These are phyloP conservation scores for Diversispora epigaea DNA, from an alignment of 192 early-diverging fungal species.

Conservation along the genomic window DNA sequence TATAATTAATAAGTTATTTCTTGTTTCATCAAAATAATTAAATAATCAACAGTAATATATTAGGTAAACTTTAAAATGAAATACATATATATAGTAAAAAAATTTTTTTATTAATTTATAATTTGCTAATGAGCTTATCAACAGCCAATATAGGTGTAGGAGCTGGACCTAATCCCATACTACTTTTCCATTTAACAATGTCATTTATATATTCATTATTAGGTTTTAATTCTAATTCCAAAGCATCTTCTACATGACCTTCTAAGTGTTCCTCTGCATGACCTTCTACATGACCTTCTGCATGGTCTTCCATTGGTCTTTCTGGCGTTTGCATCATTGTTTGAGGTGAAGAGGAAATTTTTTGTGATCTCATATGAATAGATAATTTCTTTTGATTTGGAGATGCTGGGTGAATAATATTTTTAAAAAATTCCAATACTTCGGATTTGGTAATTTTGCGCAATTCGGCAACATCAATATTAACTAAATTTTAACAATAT, in stretches of 20 bases:
- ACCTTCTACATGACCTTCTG: not conserved
- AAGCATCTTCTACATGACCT: conserved; percentile 11
- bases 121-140: not conserved
- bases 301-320: not conserved
- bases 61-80: no score
- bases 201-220: conserved; percentile 44
- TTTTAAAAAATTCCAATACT: conserved; percentile 63
- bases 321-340: not conserved
- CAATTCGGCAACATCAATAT: conserved; percentile 7
- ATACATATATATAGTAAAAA: no score
- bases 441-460: conserved; percentile 36
- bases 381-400: conserved; percentile 35
- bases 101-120: not conserved
- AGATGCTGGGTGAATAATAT: conserved; percentile 56
- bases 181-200: conserved; percentile 47
- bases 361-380: conserved; percentile 48
- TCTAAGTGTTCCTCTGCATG: not conserved
- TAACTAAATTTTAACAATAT: not conserved
- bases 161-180: conserved; percentile 42
- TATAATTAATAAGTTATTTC: no score
- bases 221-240: conserved; percentile 31
- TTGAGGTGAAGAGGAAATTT: not conserved
- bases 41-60: no score
- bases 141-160: conserved; percentile 37
- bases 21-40: no score